Percentiles rank a stretch among this genome's conserved stretches.
These are phyloP conservation scores for Dendrothele bispora DNA, from an alignment of 768 basidiomycete species.

Conservation along the genomic window DNA sequence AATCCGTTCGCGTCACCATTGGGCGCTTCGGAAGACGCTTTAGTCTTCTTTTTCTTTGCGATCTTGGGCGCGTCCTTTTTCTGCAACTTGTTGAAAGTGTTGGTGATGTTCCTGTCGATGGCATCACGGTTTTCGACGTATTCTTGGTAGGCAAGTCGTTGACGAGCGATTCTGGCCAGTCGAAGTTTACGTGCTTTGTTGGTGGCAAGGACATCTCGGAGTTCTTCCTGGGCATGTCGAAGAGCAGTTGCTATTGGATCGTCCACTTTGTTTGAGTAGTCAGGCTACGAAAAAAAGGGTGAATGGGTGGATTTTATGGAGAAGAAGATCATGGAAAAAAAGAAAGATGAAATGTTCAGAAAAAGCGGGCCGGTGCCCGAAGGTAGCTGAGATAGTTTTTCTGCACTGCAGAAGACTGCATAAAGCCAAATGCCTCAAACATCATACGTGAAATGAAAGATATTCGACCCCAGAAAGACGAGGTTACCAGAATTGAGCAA, in stretches of 20 bases:
- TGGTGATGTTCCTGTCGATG: constrained; percentile 82
- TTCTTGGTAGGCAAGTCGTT: constrained; percentile 89
- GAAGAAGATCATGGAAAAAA: not conserved
- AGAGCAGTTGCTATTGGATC: constrained; percentile 93
- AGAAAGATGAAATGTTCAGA: not conserved
- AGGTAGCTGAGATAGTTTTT: constrained; percentile 1
- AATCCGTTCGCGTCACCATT: constrained; percentile 24
- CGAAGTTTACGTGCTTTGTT: constrained; percentile 84
- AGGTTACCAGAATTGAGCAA: constrained; percentile 10
- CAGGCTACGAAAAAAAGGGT: constrained; percentile 46
- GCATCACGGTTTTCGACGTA: constrained; percentile 83
- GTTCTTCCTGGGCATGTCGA: constrained; percentile 81
- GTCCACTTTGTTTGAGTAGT: constrained; percentile 79
- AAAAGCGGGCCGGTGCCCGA: not conserved
- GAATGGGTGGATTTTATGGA: too few relatives aligned
- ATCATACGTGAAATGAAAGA: not conserved
- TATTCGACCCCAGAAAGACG: too few relatives aligned
- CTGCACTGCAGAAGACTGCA: not conserved
- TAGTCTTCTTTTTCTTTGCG: constrained; percentile 66
- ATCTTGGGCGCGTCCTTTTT: constrained; percentile 78
- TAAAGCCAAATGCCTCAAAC: not conserved
- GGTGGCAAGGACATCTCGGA: constrained; percentile 71
- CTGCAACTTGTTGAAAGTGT: constrained; percentile 75
- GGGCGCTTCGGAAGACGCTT: constrained; percentile 23
- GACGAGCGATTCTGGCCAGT: constrained; percentile 73